Evolutionary conservation across 139 green algal genomes (phyloP).

Genomic region (Asterochloris erici): DNA sequence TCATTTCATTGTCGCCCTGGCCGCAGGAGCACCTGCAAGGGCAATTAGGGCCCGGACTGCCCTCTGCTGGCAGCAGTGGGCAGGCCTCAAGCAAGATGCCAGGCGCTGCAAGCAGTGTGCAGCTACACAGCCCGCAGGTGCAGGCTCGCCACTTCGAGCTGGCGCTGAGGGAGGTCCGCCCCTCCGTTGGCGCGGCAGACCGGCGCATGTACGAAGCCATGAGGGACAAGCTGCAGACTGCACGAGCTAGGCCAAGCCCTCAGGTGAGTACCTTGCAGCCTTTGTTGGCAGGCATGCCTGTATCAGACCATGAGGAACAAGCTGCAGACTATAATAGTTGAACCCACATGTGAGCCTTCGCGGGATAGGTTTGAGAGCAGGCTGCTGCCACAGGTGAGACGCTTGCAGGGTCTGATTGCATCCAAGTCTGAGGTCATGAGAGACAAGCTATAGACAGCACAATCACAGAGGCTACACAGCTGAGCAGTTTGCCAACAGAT

Average conservation of each 20-base stretch:
- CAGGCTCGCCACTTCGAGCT: constrained; percentile 64
- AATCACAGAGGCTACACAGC: too few species aligned
- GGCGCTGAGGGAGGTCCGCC: constrained; percentile 47
- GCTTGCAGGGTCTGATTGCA: too few species aligned
- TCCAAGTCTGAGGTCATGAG: too few species aligned
- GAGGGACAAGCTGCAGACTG: constrained; percentile 41
- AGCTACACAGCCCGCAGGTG: constrained; percentile 27
- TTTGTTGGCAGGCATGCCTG: too few species aligned
- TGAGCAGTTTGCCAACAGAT: too few species aligned
- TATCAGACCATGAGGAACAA: too few species aligned
- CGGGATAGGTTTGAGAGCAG: too few species aligned
- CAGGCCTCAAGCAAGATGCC: not conserved
- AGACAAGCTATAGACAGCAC: too few species aligned
- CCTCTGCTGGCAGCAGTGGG: not conserved
- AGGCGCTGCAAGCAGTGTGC: not conserved
- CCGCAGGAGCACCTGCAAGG: not conserved
- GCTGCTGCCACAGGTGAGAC: too few species aligned
- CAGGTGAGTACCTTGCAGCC: not conserved
- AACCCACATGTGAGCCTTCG: too few species aligned
- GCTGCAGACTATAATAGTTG: too few species aligned
- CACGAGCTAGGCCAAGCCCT: not conserved
- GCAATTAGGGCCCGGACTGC: not conserved
- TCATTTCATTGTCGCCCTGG: not conserved
- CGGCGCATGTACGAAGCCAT: constrained; percentile 71
- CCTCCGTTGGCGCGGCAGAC: constrained; percentile 48